Evolutionary conservation across 768 basidiomycete species (phyloP).

Genomic region (Zangia roseola): DNA sequence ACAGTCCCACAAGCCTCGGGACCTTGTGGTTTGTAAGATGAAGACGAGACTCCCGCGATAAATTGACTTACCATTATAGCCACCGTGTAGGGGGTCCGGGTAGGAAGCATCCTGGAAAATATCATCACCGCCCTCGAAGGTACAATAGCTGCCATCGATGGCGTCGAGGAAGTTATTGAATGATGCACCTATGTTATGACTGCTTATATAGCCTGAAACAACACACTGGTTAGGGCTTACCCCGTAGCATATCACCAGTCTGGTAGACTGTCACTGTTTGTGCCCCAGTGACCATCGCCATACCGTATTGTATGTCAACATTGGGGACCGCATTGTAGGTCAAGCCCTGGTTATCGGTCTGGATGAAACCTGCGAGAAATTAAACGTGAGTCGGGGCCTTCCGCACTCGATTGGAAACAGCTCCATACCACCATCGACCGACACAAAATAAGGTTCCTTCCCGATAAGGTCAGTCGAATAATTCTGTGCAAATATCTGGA

Average conservation of each 20-base stretch:
- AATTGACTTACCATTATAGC: slow-evolving; percentile 15
- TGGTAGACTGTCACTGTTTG: slow-evolving; percentile 34
- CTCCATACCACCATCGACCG: slow-evolving; percentile 36
- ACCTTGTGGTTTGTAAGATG: slow-evolving; percentile 12
- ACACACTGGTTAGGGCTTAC: slow-evolving; percentile 7
- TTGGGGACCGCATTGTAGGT: slow-evolving; percentile 28
- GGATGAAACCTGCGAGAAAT: slow-evolving; percentile 18
- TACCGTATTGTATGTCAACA: slow-evolving; percentile 32
- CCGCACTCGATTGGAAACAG: not conserved
- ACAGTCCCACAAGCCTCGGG: slow-evolving; percentile 36
- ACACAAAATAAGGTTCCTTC: slow-evolving; percentile 31
- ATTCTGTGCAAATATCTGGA: slow-evolving; percentile 31
- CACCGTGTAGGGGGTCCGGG: slow-evolving; percentile 22
- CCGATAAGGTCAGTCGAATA: slow-evolving; percentile 18
- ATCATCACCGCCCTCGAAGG: slow-evolving; percentile 37
- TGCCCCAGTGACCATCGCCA: slow-evolving; percentile 28
- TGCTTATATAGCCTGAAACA: not conserved
- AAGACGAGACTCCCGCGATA: too few species aligned
- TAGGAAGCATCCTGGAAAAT: slow-evolving; percentile 24
- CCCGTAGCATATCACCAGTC: slow-evolving; percentile 26
- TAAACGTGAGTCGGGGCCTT: not conserved
- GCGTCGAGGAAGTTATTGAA: slow-evolving; percentile 41
- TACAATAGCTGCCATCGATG: slow-evolving; percentile 37
- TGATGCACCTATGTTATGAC: slow-evolving; percentile 27
- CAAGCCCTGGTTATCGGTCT: slow-evolving; percentile 18